A percentile compares a stretch with the other conserved stretches of the same genome.
These are phyloP conservation scores for Nigrograna mackinnonii DNA, from an alignment of 2,329 filamentous ascomycete species.

Conservation along the genomic window DNA sequence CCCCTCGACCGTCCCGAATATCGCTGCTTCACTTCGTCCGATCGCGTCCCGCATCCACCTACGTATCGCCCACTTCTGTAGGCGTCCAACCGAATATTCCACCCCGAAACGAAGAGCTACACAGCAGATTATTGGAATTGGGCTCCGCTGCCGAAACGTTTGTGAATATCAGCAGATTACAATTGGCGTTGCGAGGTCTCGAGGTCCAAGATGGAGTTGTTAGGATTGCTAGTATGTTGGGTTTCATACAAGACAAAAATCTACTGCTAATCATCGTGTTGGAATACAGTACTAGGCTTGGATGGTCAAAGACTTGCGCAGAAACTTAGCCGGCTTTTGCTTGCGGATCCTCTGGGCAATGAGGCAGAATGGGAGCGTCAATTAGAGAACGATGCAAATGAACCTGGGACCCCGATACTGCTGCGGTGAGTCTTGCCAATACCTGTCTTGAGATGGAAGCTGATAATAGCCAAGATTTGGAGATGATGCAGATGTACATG, in stretches of 20 bases:
- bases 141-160: constrained; percentile 64
- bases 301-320: constrained; percentile 60
- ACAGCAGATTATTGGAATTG: constrained; percentile 62
- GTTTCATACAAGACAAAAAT: too few species aligned
- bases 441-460: neutral
- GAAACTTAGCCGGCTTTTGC: constrained; percentile 66
- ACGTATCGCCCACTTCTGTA: constrained; percentile 57
- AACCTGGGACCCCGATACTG: constrained; percentile 43
- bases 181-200: constrained; percentile 70
- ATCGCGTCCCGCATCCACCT: constrained; percentile 40
- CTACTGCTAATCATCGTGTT: too few species aligned
- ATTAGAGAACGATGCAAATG: constrained; percentile 32
- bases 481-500: constrained; percentile 50
- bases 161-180: constrained; percentile 70
- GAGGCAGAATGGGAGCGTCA: constrained; percentile 49
- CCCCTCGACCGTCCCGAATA: constrained; percentile 15
- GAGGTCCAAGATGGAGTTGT: constrained; percentile 58
- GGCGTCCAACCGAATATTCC: constrained; percentile 59
- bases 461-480: constrained; percentile 54
- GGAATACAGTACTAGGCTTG: constrained; percentile 58
- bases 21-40: constrained; percentile 17
- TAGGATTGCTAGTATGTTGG: too few species aligned
- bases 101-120: constrained; percentile 58
- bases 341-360: constrained; percentile 49
- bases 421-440: constrained; percentile 36